These are phyloP conservation scores for Perkinsus marinus DNA, from an alignment of 169 alveolate genomes.

Conservation along the genomic window DNA sequence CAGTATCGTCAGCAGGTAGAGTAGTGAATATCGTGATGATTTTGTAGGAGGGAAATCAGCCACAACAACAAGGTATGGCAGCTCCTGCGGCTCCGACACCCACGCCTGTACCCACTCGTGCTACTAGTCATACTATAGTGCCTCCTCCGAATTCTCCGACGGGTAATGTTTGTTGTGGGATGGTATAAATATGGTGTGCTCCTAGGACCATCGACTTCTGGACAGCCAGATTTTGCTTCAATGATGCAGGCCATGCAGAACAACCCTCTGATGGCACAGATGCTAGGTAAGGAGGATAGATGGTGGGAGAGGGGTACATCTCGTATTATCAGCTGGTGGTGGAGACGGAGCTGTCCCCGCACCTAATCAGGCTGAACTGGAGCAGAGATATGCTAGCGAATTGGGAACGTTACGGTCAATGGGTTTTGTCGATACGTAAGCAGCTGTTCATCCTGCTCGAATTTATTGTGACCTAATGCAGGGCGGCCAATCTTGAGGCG, in stretches of 20 bases:
- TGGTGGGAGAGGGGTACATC: background rate
- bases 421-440: conserved; percentile 1
- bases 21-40: background rate
- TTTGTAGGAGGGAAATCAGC: background rate
- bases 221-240: background rate
- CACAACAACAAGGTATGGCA: background rate
- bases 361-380: background rate
- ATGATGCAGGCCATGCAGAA: background rate
- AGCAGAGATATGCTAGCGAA: background rate
- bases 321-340: background rate
- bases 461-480: background rate
- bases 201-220: background rate
- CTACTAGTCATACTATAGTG: background rate
- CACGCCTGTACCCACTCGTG: no score
- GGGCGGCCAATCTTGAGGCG: background rate
- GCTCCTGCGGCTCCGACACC: background rate
- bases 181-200: background rate
- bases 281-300: background rate
- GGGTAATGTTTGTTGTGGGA: background rate
- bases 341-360: background rate
- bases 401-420: background rate
- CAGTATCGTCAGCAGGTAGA: background rate
- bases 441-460: background rate
- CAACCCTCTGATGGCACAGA: background rate
- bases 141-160: background rate